These are phyloP conservation scores for Pseudogymnoascus sp. DNA, from an alignment of 2,329 filamentous ascomycete genomes.

Conservation along the genomic window DNA sequence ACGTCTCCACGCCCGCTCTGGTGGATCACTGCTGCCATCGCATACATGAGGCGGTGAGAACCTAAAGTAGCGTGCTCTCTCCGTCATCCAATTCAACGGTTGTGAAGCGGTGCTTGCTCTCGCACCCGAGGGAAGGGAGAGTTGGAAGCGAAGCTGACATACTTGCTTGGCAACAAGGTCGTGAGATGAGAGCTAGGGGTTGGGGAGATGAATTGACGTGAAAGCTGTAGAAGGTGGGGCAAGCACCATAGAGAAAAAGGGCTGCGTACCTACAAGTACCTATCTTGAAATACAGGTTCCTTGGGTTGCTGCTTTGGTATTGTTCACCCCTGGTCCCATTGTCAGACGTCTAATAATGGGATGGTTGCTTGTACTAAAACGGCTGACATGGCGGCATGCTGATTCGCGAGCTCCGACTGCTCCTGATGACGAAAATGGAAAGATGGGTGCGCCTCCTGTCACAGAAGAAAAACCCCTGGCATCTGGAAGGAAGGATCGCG, in stretches of 20 bases:
- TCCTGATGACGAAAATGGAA: not conserved
- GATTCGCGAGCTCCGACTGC: not conserved
- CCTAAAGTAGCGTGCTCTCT: not conserved
- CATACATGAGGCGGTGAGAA: not conserved
- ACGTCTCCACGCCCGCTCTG: not conserved
- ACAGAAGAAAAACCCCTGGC: not conserved
- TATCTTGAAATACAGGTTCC: not conserved
- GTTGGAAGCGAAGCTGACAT: not conserved
- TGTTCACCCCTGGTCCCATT: not conserved
- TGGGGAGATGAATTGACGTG: constrained; percentile 4
- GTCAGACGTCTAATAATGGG: constrained; percentile 3
- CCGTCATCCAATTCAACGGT: not conserved
- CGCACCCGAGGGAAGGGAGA: not conserved
- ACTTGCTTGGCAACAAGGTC: not conserved
- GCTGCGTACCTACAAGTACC: not conserved
- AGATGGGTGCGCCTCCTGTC: not conserved
- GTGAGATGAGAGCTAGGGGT: not conserved
- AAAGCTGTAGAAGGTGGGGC: not conserved
- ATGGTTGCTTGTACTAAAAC: not conserved
- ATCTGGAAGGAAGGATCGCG: not conserved
- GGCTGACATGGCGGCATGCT: not conserved
- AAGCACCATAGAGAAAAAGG: not conserved
- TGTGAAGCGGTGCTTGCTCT: not conserved
- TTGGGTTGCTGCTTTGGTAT: not conserved
- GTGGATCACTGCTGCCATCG: not conserved